Conservation (phyloP, 176 grass and related monocot species). For the Zizania latifolia region DNA sequence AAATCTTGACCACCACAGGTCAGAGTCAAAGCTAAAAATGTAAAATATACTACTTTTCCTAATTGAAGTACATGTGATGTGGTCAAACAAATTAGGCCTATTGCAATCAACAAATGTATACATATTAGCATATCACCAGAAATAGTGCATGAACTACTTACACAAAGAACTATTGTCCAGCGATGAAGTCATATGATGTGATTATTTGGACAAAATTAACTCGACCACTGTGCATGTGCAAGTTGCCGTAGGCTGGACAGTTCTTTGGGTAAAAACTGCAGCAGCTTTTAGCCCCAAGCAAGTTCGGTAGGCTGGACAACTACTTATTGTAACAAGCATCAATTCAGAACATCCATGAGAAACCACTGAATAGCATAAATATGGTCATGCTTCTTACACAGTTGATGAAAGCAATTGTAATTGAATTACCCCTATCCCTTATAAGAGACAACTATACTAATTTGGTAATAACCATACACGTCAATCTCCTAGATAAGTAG, state of each 20-base stretch:
- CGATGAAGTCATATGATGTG: not conserved
- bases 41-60: not conserved
- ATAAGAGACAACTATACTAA: slow-evolving; percentile 4
- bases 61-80: not conserved
- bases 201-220: not conserved
- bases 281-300: not conserved
- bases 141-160: not conserved
- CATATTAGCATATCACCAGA: slow-evolving; percentile 8
- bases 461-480: not conserved
- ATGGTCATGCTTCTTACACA: not conserved
- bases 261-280: not conserved
- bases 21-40: not conserved
- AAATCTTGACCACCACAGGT: not conserved
- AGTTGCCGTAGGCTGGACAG: no score
- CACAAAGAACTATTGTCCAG: not conserved
- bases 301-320: not conserved
- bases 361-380: not conserved
- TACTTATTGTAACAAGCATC: not conserved
- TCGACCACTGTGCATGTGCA: not conserved
- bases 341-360: not conserved
- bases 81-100: not conserved
- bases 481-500: not conserved
- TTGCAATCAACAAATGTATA: not conserved
- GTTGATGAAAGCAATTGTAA: not conserved
- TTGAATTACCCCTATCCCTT: slow-evolving; percentile 13